Evolutionary conservation across 2,329 filamentous ascomycete species (phyloP), one percentile per base, ranked within the genome.

Genomic region (Claviceps pazoutovae): DNA sequence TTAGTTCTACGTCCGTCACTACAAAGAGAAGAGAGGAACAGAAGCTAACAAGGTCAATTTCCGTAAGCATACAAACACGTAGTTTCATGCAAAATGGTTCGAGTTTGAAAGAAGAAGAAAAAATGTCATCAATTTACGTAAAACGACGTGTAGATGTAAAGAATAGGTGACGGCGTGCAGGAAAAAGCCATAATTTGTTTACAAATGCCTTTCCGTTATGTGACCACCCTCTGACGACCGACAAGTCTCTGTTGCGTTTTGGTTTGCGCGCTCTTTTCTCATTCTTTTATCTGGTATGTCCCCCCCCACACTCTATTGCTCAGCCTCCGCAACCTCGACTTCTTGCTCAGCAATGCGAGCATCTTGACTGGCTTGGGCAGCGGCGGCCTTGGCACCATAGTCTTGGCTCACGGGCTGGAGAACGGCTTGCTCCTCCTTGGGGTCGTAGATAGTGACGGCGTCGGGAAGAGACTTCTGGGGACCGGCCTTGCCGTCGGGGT

Each of bases 401-500:
- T 98, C 94, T 78, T 96, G 89, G 75, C 85, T 91, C 74, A 91
- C 85, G 70, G 93, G 93, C 75, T 95, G 89, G 66, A 95, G 82
- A 61, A 97, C 85, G 66, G 85, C 83, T 72, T 90, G 82, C 83
- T 98, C 93, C 78, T 98, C 93, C 88, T 98, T 98, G 76, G 93
- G 94, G 81, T 98, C 93, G 75, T 97, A 95, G 76, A 98, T 93
- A 73, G 91, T 97, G 74, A 98, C 93, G 71, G 89, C 88, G 74
- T 98, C 93, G 64, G 93, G 93, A 61, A 98, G 88, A 62, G 89
- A 84, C 84, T 97, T 96, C 77, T 90, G 88, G 66, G 91, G 90
- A 64, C 93, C 89, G 67, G 88, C 83, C 85, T 98, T 98, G 84
- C 93, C 93, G 78, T 97, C 89, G 72, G 93, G 93, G 80, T 98